Evolutionary conservation across 805 yeast species (phyloP).

Genomic region (Lachancea quebecensis): DNA sequence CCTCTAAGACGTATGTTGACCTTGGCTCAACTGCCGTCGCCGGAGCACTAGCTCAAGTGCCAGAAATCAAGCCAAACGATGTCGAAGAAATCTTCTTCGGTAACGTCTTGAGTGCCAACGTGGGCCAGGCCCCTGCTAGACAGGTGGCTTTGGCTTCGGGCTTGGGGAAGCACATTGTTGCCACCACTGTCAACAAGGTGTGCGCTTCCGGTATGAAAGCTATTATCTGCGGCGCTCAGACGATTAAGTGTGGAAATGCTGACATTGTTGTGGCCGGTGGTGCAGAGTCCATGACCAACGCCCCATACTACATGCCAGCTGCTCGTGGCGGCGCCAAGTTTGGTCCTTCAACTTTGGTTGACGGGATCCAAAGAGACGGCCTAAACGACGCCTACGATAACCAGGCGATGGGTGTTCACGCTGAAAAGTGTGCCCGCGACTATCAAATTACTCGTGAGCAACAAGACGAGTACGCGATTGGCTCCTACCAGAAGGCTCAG

Average conservation of each 20-base stretch:
- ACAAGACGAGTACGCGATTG: slow-evolving; percentile 84
- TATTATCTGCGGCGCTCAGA: slow-evolving; percentile 82
- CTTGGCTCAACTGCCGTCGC: slow-evolving; percentile 90
- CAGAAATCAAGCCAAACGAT: slow-evolving; percentile 61
- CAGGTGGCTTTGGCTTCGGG: slow-evolving; percentile 94
- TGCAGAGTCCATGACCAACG: slow-evolving; percentile 94
- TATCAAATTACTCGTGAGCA: slow-evolving; percentile 70
- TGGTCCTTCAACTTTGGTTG: slow-evolving; percentile 74
- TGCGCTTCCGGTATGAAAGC: slow-evolving; percentile 97
- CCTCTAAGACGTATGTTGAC: slow-evolving; percentile 72
- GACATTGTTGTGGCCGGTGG: slow-evolving; percentile 96
- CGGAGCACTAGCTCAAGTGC: slow-evolving; percentile 77
- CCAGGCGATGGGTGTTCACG: slow-evolving; percentile 92
- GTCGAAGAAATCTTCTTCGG: slow-evolving; percentile 92
- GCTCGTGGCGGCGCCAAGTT: slow-evolving; percentile 87
- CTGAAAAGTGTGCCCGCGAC: slow-evolving; percentile 91
- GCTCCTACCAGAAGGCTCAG: slow-evolving; percentile 80
- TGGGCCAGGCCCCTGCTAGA: slow-evolving; percentile 97
- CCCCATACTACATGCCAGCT: slow-evolving; percentile 84
- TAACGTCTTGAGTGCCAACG: slow-evolving; percentile 84
- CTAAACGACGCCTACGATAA: slow-evolving; percentile 85
- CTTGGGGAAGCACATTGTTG: slow-evolving; percentile 68
- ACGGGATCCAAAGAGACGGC: slow-evolving; percentile 91
- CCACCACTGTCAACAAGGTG: slow-evolving; percentile 91
- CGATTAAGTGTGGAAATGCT: slow-evolving; percentile 80